Evolutionary conservation across 495 filamentous ascomycete species (phyloP), one percentile per base, ranked within the genome.

Genomic region (Entonaema liquescens): DNA sequence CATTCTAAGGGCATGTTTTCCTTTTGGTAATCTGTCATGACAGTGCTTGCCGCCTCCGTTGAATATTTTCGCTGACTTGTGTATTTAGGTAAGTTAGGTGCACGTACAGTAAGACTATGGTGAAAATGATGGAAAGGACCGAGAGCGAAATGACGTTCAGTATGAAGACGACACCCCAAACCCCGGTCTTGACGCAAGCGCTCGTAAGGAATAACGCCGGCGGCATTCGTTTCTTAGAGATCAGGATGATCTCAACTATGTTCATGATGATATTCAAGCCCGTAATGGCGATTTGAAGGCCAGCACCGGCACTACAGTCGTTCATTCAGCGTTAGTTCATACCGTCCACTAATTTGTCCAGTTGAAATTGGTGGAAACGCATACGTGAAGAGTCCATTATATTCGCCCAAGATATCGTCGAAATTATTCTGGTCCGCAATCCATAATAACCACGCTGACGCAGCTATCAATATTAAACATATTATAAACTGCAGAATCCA

Each of bases 191-290:
- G 49, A 73, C 49, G 50, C 70, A 65, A 5, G 70, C 70, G 56
- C 56, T 65, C 33, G 62, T 7, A 6, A 75, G 67, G 36, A 65
- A 73, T 12, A 75, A 53, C 9, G 23, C 62, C 28, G 67, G 66
- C 1, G 70, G 70, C 70, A 75, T 73, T 9, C 29, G 33, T 26
- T 59, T 70, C 15, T 44, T 50, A 29, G 66, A 17, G 29, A 75
- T 73, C n/a, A 75, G 59, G 49, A 70, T 26, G 28, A 75, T 73
- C 70, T 75, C 73, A 38, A 65, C 4, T 23, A 75, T 65, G 38
- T 75, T 56, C 25, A 75, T 36, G 49, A 71, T 5, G 56, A 75
- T 68, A n/a, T 59, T 75, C 7, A 71, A 2, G 29, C 17, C 25
- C 21, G 66, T 56, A 56, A 75, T 59, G 47, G 50, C 70, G 42